Percentiles rank a stretch among this genome's conserved stretches.
phyloP scores from a whole-genome alignment of 129 eudicot species.

The Flaveria linearis region DNA sequence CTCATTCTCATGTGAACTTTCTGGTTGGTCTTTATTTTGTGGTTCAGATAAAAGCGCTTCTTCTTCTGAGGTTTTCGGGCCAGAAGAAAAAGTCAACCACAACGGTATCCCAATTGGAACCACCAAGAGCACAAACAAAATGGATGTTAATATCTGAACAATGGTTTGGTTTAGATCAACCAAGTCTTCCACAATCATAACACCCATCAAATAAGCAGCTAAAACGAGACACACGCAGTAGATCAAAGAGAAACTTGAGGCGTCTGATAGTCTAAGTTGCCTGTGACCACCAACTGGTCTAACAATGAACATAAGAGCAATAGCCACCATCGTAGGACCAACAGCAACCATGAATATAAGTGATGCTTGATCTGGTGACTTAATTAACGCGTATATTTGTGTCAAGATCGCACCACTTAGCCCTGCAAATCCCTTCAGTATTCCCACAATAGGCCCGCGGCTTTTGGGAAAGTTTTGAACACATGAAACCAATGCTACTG shows the following conservation, averaged over 20 bases:
- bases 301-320: slow-evolving; percentile 83
- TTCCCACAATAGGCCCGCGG: slow-evolving; percentile 91
- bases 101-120: slow-evolving; percentile 66
- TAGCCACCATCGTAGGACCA: slow-evolving; percentile 73
- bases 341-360: slow-evolving; percentile 91
- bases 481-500: slow-evolving; percentile 86
- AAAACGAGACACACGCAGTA: slow-evolving; percentile 69
- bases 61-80: slow-evolving; percentile 42
- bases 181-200: slow-evolving; percentile 79
- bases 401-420: slow-evolving; percentile 82
- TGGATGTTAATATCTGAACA: slow-evolving; percentile 55
- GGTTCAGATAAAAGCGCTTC: slow-evolving; percentile 68
- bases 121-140: slow-evolving; percentile 55
- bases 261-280: slow-evolving; percentile 66
- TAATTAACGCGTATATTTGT: slow-evolving; percentile 66
- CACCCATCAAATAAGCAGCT: slow-evolving; percentile 89
- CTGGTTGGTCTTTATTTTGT: slow-evolving; percentile 43
- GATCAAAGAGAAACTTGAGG: slow-evolving; percentile 60
- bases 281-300: slow-evolving; percentile 88
- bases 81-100: slow-evolving; percentile 43
- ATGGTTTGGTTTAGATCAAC: slow-evolving; percentile 50
- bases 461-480: slow-evolving; percentile 94
- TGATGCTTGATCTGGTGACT: slow-evolving; percentile 76
- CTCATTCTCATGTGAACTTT: slow-evolving; percentile 55
- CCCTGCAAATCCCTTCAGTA: slow-evolving; percentile 92